Conservation (phyloP, 129 eudicot genomes). For the Flaveria robusta region DNA sequence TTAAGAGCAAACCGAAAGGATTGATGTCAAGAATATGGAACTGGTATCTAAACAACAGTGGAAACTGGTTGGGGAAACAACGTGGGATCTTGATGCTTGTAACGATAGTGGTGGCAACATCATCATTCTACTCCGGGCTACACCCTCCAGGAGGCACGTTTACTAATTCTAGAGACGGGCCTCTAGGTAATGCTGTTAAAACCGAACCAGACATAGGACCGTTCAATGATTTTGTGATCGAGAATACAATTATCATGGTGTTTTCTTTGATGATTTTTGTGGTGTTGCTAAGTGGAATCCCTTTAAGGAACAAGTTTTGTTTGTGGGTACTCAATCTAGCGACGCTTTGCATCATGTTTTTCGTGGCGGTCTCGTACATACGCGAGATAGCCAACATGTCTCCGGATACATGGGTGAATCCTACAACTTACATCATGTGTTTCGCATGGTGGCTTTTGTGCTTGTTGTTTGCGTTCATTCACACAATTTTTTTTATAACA, state of each 20-base stretch:
- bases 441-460: not conserved
- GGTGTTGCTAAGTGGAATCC: slow-evolving; percentile 37
- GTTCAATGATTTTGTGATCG: slow-evolving; percentile 19
- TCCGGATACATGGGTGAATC: slow-evolving; percentile 27
- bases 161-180: slow-evolving; percentile 16
- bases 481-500: slow-evolving; percentile 27
- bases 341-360: slow-evolving; percentile 26
- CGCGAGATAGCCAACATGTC: slow-evolving; percentile 27
- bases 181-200: slow-evolving; percentile 34
- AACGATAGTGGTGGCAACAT: slow-evolving; percentile 18
- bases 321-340: slow-evolving; percentile 37
- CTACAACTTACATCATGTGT: not conserved
- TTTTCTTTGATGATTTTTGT: slow-evolving; percentile 29
- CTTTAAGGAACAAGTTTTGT: slow-evolving; percentile 31
- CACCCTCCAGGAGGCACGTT: slow-evolving; percentile 41
- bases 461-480: slow-evolving; percentile 19
- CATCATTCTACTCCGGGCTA: slow-evolving; percentile 25
- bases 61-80: slow-evolving; percentile 41
- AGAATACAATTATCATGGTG: slow-evolving; percentile 36
- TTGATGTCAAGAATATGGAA: slow-evolving; percentile 6
- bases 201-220: slow-evolving; percentile 7
- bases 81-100: slow-evolving; percentile 32
- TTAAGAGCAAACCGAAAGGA: not conserved
- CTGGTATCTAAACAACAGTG: too few species aligned
- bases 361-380: slow-evolving; percentile 3